Evolutionary conservation across 768 basidiomycete species (phyloP), one percentile per base, ranked within the genome.

Genomic region (Leccinum longicurvipes): DNA sequence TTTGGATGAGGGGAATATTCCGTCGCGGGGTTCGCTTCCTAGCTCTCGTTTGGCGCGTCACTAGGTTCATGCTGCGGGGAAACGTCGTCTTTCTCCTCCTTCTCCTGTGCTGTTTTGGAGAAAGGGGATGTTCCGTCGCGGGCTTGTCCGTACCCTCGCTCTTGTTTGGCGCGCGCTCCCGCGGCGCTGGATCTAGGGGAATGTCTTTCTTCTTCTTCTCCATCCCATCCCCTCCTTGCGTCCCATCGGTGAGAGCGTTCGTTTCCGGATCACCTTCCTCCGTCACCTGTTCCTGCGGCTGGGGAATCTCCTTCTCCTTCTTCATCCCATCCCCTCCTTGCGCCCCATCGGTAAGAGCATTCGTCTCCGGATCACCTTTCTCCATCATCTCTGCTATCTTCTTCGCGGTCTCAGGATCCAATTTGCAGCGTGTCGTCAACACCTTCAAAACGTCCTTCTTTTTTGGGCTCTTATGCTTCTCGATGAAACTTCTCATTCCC

Each of bases 341-440:
- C 24, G 9, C 27, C n/a, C 41, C 3, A 45, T 10, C 24, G 44
- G 14, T 24, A 19, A 14, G 8, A 24, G 44, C n/a, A n/a, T n/a
- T 23, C 23, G 42, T 44, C 44, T 45, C 24, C 19, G 11, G 19
- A 27, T 58, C 67, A 21, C 51, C 53, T 9, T 54, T 56, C 29
- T 51, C 58, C 57, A 70, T 66, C 4, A 70, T 66, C 3, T 53
- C 51, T 19, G 51, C 71, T 11, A 70, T 56, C 50, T 29, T 59
- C 42, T 45, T 59, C 17, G 69, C 69, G 1, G 64, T 66, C 6
- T 67, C 69, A 15, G 10, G 44, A 17, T 45, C 44, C 23, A 45
- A 10, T 45, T 45, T 45, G 23, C 44, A 45, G 12, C 68, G 71
- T 15, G 53, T n/a, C 23, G 50, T 61, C 51, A 70, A 56, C 29